Base-by-base conservation (phyloP, 164 flowering plant genomes). In the Vitis vinifera region DNA sequence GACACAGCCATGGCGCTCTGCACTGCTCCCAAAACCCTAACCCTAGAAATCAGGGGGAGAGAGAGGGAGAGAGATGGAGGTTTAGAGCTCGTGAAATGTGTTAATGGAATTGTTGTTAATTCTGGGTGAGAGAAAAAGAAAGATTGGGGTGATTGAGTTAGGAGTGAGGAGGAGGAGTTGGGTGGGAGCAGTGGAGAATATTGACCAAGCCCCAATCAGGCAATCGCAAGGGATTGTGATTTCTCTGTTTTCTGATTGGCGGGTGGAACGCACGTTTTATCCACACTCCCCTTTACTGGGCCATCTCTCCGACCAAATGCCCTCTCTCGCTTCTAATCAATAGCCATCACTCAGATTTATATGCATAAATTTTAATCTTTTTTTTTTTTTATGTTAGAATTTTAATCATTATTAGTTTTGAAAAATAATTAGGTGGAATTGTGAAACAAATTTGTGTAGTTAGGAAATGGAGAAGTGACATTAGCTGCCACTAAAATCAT, bases 1-100 rank as follows among this genome's bases (percentile, higher is more conserved):
- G 93, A 75, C 52, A 88, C 82, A 27, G 93, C 93, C 93, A 89
- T 94, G 51, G 63, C 63, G 37, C 44, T 47, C 27, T 23, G 27
- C 27, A 23, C 27, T 23, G 27, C 27, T 55, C 14, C 8, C 65
- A 23, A 52, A 66, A 58, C 75, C 72, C 78, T 53, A 64, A 57
- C 62, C 72, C 56, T 62, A 51, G 31, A 53, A 31, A 47, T 27
- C 23, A 37, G 17, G 55, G 17, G 68, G 68, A 19, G 51, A 10
- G 67, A 30, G 63, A 17, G 47, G 51, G 47, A 23, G 27, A 49
- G 55, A 49, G 71, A 49, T 15, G 67, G 65, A 67, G 29, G 55
- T 23, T 52, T 30, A 37, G 63, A 17, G 37, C 2, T 30, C 10
- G 49, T 4, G 29, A n/a, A n/a, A 13, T 47, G 19, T 8, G 52